These are phyloP conservation scores for Malus sylvestris DNA, from an alignment of 306 rosid genomes.

Conservation along the genomic window DNA sequence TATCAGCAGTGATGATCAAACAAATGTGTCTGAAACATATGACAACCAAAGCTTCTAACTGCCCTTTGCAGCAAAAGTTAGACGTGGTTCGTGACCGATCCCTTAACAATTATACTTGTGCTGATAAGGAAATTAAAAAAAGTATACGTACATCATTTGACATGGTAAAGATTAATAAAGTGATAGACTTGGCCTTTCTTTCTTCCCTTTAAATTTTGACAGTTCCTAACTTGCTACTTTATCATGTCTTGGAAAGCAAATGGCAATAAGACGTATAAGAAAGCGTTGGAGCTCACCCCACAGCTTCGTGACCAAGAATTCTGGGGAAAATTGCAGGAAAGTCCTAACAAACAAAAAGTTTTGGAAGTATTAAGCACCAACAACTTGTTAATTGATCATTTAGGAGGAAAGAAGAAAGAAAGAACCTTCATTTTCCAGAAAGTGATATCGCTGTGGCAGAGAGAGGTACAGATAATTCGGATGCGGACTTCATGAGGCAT, in stretches of 20 bases:
- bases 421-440: slow-evolving; percentile 71
- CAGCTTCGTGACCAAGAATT: slow-evolving; percentile 83
- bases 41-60: no score
- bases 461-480: slow-evolving; percentile 62
- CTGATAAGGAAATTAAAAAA: no score
- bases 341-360: slow-evolving; percentile 26
- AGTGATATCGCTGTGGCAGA: slow-evolving; percentile 69
- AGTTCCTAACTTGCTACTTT: neutral
- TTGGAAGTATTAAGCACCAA: neutral
- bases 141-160: no score
- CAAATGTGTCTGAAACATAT: neutral
- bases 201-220: neutral
- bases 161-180: neutral
- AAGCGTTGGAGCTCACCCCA: slow-evolving; percentile 43
- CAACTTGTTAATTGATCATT: neutral
- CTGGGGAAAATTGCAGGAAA: slow-evolving; percentile 62
- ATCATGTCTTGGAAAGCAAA: neutral
- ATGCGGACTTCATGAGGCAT: slow-evolving; percentile 65
- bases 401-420: neutral
- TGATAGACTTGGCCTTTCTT: neutral
- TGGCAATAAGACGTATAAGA: neutral
- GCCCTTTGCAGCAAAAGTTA: no score
- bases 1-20: neutral
- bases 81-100: no score
- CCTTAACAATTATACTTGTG: no score